Evolutionary conservation across 176 grass and related monocot species (phyloP), one percentile per base, ranked within the genome.

Genomic region (Lolium multiflorum): DNA sequence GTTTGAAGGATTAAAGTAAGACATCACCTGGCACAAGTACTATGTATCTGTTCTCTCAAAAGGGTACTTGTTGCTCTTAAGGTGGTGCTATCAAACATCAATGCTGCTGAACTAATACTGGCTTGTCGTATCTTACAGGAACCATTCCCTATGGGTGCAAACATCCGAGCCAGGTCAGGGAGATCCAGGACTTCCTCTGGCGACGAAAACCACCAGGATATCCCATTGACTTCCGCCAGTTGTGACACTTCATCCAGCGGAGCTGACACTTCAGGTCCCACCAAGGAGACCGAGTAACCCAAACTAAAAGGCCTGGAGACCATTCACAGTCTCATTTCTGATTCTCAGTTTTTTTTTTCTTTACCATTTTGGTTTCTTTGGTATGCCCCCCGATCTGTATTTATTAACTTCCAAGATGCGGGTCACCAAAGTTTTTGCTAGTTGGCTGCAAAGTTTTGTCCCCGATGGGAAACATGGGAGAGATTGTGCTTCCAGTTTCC

Each of bases 61-160:
- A 14, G 47, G 22, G 20, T 60, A 60, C 7, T 57, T 22, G 11
- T 82, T 71, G 39, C 13, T 78, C 25, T 39, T 58, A 18, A 50
- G 20, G 31, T 70, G 69, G 22, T 77, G 12, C 47, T 5, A 50
- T 24, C 7, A 74, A 37, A 48, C 35, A 51, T n/a, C 41, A 71
- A 5, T 82, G 43, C 9, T 70, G 59, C n/a, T 51, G 52, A 58
- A 58, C 51, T 84, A 51, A 64, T 66, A 17, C 56, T 75, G 38
- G 38, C 22, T 31, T 22, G 7, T 47, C 35, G 44, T 85, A 8
- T 77, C 49, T 57, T 72, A 17, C 75, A 98, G 96, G 96, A 98
- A 84, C 96, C 96, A 38, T 98, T 98, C 69, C 96, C 93, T 50
- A 90, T 98, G 96, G 93, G 93, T 57, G 21, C 82, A 73, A 98